Conservation (phyloP, 352 stramenopile genomes). For the Phytophthora ramorum region DNA sequence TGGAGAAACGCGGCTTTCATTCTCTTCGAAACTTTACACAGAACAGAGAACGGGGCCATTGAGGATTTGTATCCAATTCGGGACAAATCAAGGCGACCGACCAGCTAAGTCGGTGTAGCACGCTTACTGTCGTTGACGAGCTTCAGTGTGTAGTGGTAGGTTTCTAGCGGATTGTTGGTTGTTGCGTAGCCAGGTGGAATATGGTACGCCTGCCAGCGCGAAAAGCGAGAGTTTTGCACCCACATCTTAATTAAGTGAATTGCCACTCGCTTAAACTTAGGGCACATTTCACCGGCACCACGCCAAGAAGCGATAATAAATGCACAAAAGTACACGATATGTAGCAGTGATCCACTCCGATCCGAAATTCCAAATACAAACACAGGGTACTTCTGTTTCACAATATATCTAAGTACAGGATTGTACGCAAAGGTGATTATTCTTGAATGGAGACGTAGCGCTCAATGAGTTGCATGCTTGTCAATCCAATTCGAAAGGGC, state of each 20-base stretch:
- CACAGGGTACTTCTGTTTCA: slow-evolving; percentile 2
- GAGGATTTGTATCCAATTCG: neutral
- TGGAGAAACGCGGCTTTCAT: neutral
- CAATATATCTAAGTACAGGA: neutral
- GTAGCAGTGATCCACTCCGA: neutral
- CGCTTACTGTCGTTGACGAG: neutral
- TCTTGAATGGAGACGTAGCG: neutral
- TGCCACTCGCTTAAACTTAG: neutral
- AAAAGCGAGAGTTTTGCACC: neutral
- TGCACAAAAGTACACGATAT: neutral
- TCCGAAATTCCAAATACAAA: slow-evolving; percentile 2
- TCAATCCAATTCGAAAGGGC: neutral
- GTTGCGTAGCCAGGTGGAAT: neutral
- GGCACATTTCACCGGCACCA: neutral
- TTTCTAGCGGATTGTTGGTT: neutral
- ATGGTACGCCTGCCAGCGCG: neutral
- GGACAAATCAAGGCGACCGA: neutral
- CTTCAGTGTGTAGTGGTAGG: neutral
- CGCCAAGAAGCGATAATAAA: neutral
- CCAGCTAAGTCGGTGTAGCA: neutral
- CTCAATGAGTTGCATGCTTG: neutral
- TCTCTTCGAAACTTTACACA: neutral
- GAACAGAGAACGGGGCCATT: too few relatives aligned
- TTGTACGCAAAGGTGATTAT: too few relatives aligned
- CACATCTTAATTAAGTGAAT: neutral